Evolutionary conservation across 345 rosid species (phyloP), one percentile per base, ranked within the genome.

Genomic region (Moricandia arvensis): DNA sequence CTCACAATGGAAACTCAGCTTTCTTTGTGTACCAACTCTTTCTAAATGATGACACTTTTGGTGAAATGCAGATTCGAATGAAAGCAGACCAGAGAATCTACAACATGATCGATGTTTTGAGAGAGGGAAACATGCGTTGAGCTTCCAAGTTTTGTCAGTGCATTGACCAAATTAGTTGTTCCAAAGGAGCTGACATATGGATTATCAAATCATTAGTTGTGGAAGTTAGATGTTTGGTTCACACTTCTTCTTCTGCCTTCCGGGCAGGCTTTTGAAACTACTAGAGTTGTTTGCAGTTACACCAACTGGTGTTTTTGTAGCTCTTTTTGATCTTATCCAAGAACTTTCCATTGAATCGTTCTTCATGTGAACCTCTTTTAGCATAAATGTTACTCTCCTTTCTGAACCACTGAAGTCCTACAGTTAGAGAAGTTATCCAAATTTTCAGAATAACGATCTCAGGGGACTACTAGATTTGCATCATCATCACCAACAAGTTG

Each of bases 51-150:
- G 12, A 77, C 61, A 41, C 62, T 41, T 65, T 38, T 3, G 33
- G 33, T 60, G 81, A 17, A 47, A 45, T 65, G 80, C 85, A 92
- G 97, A 76, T 95, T 68, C 83, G 85, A 68, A 55, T 64, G n/a
- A 88, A 82, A 80, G 90, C 91, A 31, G 90, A 92, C 29, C 86
- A 92, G 72, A 75, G 82, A 67, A 90, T 93, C 75, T 95, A 89
- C 80, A 81, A 84, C 59, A 90, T 92, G 98, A 88, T 95, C 18
- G 97, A 92, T 54, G 93, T 95, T 37, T 80, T 92, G 83, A 76
- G 83, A 68, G 93, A 91, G 75, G 93, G 93, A 64, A 84, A 85
- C 82, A 87, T 87, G 96, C 84, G 89, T 75, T 90, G n/a, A 75
- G 31, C 64, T 74, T 55, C 58, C 38, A 1, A 21, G n/a, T 67